Base-by-base conservation (phyloP, 441 rosid genomes). In the Adansonia grandidieri region DNA sequence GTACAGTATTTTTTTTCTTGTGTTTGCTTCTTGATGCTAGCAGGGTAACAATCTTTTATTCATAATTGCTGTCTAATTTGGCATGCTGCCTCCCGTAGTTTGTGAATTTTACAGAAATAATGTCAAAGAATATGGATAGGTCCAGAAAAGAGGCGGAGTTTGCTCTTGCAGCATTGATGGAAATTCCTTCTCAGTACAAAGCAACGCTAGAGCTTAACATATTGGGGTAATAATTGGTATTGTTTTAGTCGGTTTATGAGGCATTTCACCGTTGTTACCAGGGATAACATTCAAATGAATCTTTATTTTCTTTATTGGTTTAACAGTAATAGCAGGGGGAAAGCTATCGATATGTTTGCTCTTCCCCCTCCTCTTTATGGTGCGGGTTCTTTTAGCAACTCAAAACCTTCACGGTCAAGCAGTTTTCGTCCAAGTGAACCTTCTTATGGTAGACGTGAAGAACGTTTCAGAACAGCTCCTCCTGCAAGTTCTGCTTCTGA, bases 301-400 rank as follows among this genome's bases (percentile, higher is more conserved):
- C 66, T 37, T 45, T 22, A 68, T 78, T 4, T 24, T 74, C 32
- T 67, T 76, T 40, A 44, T 15, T 56, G 54, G 53, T 58, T 15
- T 17, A 83, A 42, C 81, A 88, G 87, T 44, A 72, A 64, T 51
- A 76, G 61, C 0, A 81, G 79, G 63, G 89, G 91, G 47, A 87
- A 81, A 17, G 73, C 58, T 70, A 68, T 80, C 7, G 78, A 79
- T n/a, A 84, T 89, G 85, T 83, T 91, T 86, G 82, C 97, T 54
- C 93, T 97, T 73, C 98, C 97, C 48, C 97, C 99, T 65, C 98
- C 99, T 45, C 78, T 85, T 19, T 81, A 85, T 64, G 85, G 88
- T 65, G 77, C 82, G 65, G 79, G 83, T 56, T 78, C 88, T 74
- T 79, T 73, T 53, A 76, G 68, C 80, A 63, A 75, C 54, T 51